Conservation (phyloP, 2,329 filamentous ascomycete genomes). For the Exophiala aquamarina region DNA sequence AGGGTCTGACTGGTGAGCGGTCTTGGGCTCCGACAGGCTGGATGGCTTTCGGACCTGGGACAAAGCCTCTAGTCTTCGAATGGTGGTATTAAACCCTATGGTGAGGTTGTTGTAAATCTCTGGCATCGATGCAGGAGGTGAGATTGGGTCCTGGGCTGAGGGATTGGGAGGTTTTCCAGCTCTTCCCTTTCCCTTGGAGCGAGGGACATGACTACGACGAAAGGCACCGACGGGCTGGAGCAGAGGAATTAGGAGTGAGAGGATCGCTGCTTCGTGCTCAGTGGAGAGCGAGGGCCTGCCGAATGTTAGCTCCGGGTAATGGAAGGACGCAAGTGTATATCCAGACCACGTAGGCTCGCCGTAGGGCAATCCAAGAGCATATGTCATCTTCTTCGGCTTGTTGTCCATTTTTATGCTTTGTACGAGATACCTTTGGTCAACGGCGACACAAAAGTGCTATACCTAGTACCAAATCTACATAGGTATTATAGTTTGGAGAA, state of each 20-base stretch:
- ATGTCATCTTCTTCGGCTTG: slow-evolving; percentile 19
- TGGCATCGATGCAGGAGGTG: slow-evolving; percentile 24
- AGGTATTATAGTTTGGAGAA: no score
- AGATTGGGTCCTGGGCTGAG: slow-evolving; percentile 16
- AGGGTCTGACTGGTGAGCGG: background rate
- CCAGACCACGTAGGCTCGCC: slow-evolving; percentile 22
- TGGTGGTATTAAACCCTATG: slow-evolving; percentile 46
- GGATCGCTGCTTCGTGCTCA: slow-evolving; percentile 17
- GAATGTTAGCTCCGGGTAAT: slow-evolving; percentile 5
- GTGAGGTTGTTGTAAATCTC: slow-evolving; percentile 38
- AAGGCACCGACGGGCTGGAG: slow-evolving; percentile 39
- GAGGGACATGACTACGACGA: slow-evolving; percentile 35
- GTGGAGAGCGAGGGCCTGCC: slow-evolving; percentile 17
- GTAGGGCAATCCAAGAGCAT: slow-evolving; percentile 22
- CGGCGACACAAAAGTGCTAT: no score
- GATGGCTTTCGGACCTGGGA: slow-evolving; percentile 25
- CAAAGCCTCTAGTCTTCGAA: slow-evolving; percentile 41
- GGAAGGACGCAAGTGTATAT: background rate
- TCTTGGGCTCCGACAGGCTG: background rate
- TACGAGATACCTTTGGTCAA: no score
- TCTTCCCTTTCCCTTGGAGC: slow-evolving; percentile 36
- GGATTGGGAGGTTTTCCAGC: slow-evolving; percentile 7
- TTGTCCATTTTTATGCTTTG: slow-evolving; percentile 5
- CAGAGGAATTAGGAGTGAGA: slow-evolving; percentile 22
- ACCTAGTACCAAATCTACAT: no score